phyloP scores from a whole-genome alignment of 1,284 basidiomycete genomes.

The Moniliophthora roreri region DNA sequence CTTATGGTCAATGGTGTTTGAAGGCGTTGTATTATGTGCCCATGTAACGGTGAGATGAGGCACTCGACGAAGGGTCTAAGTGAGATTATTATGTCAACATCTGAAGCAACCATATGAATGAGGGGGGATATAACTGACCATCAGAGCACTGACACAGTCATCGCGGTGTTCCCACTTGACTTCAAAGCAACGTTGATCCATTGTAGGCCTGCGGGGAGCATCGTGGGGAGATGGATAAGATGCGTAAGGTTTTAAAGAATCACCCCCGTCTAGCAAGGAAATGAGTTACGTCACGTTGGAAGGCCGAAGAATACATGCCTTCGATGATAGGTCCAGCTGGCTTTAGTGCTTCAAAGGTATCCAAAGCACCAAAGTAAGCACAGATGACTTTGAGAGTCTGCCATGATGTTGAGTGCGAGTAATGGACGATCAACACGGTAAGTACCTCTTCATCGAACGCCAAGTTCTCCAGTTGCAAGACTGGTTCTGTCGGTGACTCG shows the following conservation, averaged over 20 bases:
- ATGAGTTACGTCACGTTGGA: not conserved
- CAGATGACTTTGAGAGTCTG: conserved; percentile 26
- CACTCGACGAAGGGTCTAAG: conserved; percentile 63
- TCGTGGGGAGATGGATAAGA: conserved; percentile 43
- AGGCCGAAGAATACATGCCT: not conserved
- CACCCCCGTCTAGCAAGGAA: not conserved
- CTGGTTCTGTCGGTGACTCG: conserved; percentile 26
- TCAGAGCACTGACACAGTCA: conserved; percentile 68
- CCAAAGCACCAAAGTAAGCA: conserved; percentile 26
- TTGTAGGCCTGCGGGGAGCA: conserved; percentile 46
- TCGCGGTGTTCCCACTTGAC: conserved; percentile 76
- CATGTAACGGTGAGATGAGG: conserved; percentile 75
- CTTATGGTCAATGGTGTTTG: conserved; percentile 23
- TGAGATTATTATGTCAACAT: not conserved
- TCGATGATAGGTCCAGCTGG: not conserved
- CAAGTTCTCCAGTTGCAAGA: conserved; percentile 54
- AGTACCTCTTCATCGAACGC: conserved; percentile 57
- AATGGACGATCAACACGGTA: conserved; percentile 10
- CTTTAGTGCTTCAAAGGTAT: conserved; percentile 21
- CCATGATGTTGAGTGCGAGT: not conserved
- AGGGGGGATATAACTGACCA: conserved; percentile 42
- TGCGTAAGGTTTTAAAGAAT: not conserved
- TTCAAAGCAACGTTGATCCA: conserved; percentile 67
- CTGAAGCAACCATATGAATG: conserved; percentile 5
- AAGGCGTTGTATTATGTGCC: conserved; percentile 64